phyloP scores from a whole-genome alignment of 495 filamentous ascomycete species.

The Sphaerosporella brunnea region DNA sequence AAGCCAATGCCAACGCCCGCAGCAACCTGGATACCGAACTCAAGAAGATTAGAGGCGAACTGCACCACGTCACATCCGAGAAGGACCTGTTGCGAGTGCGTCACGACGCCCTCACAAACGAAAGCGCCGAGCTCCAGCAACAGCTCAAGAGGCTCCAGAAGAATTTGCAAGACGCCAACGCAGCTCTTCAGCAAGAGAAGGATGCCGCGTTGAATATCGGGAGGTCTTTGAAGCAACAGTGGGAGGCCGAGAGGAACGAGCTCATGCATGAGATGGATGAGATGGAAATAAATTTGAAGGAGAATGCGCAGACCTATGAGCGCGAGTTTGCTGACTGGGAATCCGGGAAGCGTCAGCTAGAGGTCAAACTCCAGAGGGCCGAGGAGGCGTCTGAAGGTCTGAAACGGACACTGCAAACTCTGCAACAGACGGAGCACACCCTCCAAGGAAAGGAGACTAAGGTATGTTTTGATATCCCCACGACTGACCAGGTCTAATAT shows the following conservation, averaged over 20 bases:
- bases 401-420: constrained; percentile 50
- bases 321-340: constrained; percentile 57
- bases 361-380: constrained; percentile 46
- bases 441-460: constrained; percentile 39
- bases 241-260: constrained; percentile 43
- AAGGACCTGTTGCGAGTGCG: constrained; percentile 53
- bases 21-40: constrained; percentile 29
- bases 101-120: constrained; percentile 49
- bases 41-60: constrained; percentile 36
- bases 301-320: constrained; percentile 52
- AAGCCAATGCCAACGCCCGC: constrained; percentile 11
- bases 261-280: constrained; percentile 50
- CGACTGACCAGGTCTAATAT: constrained; percentile 17
- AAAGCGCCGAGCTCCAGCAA: constrained; percentile 47
- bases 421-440: constrained; percentile 43
- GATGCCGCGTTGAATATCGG: constrained; percentile 16
- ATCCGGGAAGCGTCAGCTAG: constrained; percentile 42
- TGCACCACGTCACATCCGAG: constrained; percentile 42
- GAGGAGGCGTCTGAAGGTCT: constrained; percentile 53
- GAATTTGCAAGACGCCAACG: constrained; percentile 31
- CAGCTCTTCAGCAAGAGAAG: constrained; percentile 26
- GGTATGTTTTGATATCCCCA: constrained; percentile 4
- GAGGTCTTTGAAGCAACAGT: constrained; percentile 30
- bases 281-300: constrained; percentile 52
- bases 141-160: constrained; percentile 33